A percentile compares a stretch with the other conserved stretches of the same genome.
Evolutionary conservation across 2,329 filamentous ascomycete species (phyloP).

Genomic region (Fusarium sp.): DNA sequence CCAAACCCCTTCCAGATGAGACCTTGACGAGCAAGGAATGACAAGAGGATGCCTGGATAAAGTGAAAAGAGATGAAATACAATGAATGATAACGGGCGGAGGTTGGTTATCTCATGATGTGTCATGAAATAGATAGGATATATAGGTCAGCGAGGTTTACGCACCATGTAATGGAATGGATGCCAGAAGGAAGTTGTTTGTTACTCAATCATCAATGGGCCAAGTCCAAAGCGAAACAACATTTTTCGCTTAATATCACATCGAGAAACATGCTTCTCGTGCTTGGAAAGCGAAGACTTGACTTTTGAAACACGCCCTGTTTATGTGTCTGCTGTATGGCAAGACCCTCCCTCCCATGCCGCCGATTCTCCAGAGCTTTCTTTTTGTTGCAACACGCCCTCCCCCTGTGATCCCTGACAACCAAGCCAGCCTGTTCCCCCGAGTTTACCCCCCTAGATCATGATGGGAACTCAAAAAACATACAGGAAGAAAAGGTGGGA

Average conservation of each 20-base stretch:
- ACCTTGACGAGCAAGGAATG: conserved; percentile 29
- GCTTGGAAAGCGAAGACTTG: neutral
- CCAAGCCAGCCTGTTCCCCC: neutral
- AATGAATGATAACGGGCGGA: neutral
- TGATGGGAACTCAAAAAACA: conserved; percentile 19
- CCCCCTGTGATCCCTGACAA: conserved; percentile 14
- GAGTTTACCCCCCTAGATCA: conserved; percentile 1
- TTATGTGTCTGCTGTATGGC: conserved; percentile 6
- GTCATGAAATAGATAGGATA: conserved; percentile 17
- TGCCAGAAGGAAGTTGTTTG: conserved; percentile 14
- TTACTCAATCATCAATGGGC: conserved; percentile 5
- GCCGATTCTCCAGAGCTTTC: conserved; percentile 26
- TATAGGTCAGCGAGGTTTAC: conserved; percentile 16
- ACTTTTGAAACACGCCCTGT: conserved; percentile 14
- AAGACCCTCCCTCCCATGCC: conserved; percentile 2
- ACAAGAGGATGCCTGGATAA: conserved; percentile 1
- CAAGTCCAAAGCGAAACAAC: neutral
- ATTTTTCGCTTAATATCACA: neutral
- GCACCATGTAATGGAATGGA: neutral
- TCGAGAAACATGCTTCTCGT: neutral
- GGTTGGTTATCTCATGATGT: conserved; percentile 17
- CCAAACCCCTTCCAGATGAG: conserved; percentile 18
- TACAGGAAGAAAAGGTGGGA: conserved; percentile 18
- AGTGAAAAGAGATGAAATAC: neutral
- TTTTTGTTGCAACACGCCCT: conserved; percentile 27